Evolutionary conservation across 805 yeast genomes (phyloP), one percentile per base, ranked within the genome.

Genomic region (Saccharomyces jurei): DNA sequence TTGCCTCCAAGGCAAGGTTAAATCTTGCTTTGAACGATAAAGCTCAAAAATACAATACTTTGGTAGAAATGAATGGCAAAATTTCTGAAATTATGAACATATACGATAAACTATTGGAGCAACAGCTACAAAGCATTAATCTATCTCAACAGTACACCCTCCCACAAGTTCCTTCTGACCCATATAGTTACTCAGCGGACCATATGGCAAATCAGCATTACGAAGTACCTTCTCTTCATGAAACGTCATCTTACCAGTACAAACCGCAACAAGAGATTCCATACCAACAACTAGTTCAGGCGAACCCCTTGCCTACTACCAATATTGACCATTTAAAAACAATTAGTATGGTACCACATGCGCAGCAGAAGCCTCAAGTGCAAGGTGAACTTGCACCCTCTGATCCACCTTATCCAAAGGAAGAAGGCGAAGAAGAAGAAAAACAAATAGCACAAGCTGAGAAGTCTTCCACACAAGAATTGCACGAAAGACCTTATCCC

Each of bases 71-170:
- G 81, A 89, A 87, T 70, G 80, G 86, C 50, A 89, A 90, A 63
- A 78, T 90, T 53, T 84, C 87, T 53, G 83, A 89, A 4, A 84
- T 89, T 31, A 80, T 83, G 64, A 78, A 86, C 57, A 74, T 86
- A n/a, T 90, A 89, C 63, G 96, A 89, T 66, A 80, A 79, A 56
- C 77, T 86, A 50, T 74, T 89, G 56, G 96, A 90, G 56, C 75
- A 29, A 69, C 83, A 65, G 68, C 77, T 58, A 67, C 75, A 63
- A 66, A 71, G 55, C 68, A 80, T 59, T 62, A 72, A 64, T 55
- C 26, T 68, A 49, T 64, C 69, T 32, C 64, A 71, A 50, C 72
- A 66, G 46, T 65, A 67, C 48, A 49, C 60, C 3, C 46, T 63
- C 5, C 63, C 67, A 9, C 65, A 58, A 49, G 61, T 56, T 14